phyloP scores from a whole-genome alignment of 495 filamentous ascomycete genomes.

The Talaromyces trachyspermus region DNA sequence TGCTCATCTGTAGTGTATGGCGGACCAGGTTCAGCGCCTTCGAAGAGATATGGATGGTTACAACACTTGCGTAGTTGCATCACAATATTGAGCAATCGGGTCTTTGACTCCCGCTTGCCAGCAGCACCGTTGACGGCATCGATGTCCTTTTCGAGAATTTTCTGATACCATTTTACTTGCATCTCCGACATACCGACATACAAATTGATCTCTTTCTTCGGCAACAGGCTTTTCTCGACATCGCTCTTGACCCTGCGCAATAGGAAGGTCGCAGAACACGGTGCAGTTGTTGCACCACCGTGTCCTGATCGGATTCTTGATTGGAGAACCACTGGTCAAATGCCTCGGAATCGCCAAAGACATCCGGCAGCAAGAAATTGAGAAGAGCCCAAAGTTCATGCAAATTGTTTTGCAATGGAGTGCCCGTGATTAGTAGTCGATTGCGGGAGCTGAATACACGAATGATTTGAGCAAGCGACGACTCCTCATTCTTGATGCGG shows the following conservation, averaged over 20 bases:
- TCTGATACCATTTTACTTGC: slow-evolving; percentile 99
- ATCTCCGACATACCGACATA: slow-evolving; percentile 99
- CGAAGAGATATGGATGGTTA: slow-evolving; percentile 98
- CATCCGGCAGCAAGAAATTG: slow-evolving; percentile 94
- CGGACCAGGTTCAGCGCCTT: slow-evolving; percentile 94
- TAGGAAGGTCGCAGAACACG: slow-evolving; percentile 90
- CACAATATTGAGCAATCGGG: slow-evolving; percentile 96
- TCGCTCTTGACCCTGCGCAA: slow-evolving; percentile 96
- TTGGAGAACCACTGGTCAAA: slow-evolving; percentile 97
- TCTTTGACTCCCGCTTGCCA: slow-evolving; percentile 97
- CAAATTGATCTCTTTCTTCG: slow-evolving; percentile 95
- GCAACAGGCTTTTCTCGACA: slow-evolving; percentile 95
- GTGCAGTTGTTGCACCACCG: slow-evolving; percentile 95
- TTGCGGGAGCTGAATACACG: slow-evolving; percentile 95
- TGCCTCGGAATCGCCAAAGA: slow-evolving; percentile 95
- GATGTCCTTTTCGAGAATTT: slow-evolving; percentile 98
- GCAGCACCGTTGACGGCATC: slow-evolving; percentile 97
- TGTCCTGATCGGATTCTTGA: slow-evolving; percentile 84
- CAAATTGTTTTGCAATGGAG: slow-evolving; percentile 95
- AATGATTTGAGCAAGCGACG: slow-evolving; percentile 92
- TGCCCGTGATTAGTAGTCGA: slow-evolving; percentile 91
- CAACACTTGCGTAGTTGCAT: slow-evolving; percentile 99
- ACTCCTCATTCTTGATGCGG: slow-evolving; percentile 99
- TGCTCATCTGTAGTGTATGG: slow-evolving; percentile 99
- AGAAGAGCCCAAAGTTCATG: slow-evolving; percentile 99